Evolutionary conservation across 140 eudicot species (phyloP), one percentile per base, ranked within the genome.

Genomic region (Cichorium intybus): DNA sequence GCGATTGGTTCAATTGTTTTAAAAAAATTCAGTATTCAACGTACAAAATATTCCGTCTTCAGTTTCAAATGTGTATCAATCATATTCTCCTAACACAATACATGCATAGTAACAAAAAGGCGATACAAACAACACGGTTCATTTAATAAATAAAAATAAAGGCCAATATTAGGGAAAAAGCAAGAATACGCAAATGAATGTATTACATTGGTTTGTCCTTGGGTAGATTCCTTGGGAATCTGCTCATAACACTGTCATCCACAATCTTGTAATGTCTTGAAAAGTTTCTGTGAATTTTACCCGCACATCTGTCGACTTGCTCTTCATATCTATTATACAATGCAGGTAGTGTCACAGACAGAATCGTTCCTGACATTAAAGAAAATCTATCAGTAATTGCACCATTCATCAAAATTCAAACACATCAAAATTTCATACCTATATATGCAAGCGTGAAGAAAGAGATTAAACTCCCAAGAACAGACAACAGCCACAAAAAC

Each of bases 401-500:
- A 24, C n/a, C 43, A n/a, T 20, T 37, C n/a, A 14, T 21, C 14
- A 22, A 12, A 51, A 51, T 10, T 27, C 45, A 27, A 56, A 29
- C 24, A 56, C n/a, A n/a, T n/a, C n/a, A n/a, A n/a, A n/a, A 29
- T 28, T 15, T 23, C 69, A 58, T 89, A 94, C 99, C 99, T 60
- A 89, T 86, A 82, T 89, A 94, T 7, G 88, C 84, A 47, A 94
- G 87, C 0, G 99, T 94, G 81, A 66, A 79, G 86, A 94, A 81
- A 65, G 99, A 94, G 47, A 86, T 68, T 65, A 81, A 31, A 77
- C 95, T 84, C 41, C 97, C 99, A 61, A 86, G 72, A 41, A 88
- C 97, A 22, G 99, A 94, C 58, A 94, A 82, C 62, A 94, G 71
- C 99, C 99, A 93, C 73, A 94, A 73, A 76, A 78, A 86, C 46